A percentile compares a stretch with the other conserved stretches of the same genome.
These are phyloP conservation scores for Chamaenerion angustifolium DNA, from an alignment of 345 rosid species.

Conservation along the genomic window DNA sequence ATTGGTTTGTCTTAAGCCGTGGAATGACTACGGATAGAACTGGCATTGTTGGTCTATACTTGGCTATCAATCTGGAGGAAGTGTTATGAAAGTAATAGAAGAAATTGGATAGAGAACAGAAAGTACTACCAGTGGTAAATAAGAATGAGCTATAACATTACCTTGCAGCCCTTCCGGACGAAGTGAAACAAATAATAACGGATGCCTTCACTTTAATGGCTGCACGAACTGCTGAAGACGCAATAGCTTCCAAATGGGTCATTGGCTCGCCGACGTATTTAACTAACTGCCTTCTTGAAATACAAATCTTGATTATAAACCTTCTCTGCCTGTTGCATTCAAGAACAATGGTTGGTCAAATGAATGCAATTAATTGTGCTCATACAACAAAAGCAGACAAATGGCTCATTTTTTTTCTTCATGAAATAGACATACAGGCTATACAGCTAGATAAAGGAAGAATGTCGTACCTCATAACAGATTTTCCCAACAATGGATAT, in stretches of 20 bases:
- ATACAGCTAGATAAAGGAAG: not conserved
- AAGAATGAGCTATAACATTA: conserved; percentile 8
- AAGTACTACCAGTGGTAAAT: not conserved
- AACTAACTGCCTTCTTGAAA: conserved; percentile 85
- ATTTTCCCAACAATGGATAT: conserved; percentile 81
- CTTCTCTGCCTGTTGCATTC: conserved; percentile 64
- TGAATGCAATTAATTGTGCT: too few relatives aligned
- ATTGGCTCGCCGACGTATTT: conserved; percentile 95
- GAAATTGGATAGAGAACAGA: not conserved
- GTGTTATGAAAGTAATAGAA: not conserved
- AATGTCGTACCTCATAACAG: conserved; percentile 63
- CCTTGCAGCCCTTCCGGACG: conserved; percentile 99
- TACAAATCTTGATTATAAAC: conserved; percentile 88
- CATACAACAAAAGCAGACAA: not conserved
- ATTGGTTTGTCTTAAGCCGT: conserved; percentile 88
- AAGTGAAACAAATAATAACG: conserved; percentile 89
- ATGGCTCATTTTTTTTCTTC: not conserved
- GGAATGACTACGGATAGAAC: conserved; percentile 96
- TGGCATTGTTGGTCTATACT: conserved; percentile 98
- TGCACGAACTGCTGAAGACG: conserved; percentile 96
- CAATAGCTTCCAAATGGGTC: conserved; percentile 90
- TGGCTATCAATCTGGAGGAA: conserved; percentile 70
- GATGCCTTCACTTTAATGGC: conserved; percentile 99
- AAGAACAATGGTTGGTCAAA: not conserved
- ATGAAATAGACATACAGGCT: not conserved